Evolutionary conservation across 2,329 filamentous ascomycete species (phyloP).

Genomic region (Colletotrichum plurivorum): DNA sequence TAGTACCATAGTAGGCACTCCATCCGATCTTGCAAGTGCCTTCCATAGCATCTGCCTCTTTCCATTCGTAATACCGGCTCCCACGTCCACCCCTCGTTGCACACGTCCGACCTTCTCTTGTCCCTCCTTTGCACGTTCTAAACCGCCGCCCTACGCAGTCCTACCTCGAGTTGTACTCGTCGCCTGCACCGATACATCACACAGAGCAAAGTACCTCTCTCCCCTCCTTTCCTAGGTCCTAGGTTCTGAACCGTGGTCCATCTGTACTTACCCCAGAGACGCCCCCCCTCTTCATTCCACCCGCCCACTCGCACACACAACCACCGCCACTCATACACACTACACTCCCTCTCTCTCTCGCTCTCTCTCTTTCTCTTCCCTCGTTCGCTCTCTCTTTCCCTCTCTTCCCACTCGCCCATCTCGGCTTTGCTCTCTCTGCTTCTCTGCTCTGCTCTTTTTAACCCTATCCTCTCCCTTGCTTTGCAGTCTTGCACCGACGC

Average conservation of each 20-base stretch:
- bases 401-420: neutral
- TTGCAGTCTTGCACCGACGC: neutral
- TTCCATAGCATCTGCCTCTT: neutral
- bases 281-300: slow-evolving; percentile 4
- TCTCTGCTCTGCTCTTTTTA: slow-evolving; percentile 24
- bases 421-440: slow-evolving; percentile 1
- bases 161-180: slow-evolving; percentile 16
- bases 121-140: slow-evolving; percentile 36
- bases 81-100: slow-evolving; percentile 8
- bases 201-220: slow-evolving; percentile 15
- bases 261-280: slow-evolving; percentile 33
- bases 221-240: slow-evolving; percentile 13
- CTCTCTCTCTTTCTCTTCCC: neutral
- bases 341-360: slow-evolving; percentile 6
- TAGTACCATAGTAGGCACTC: neutral
- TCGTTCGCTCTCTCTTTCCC: slow-evolving; percentile 7
- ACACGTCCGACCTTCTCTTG: slow-evolving; percentile 22
- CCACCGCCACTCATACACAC: slow-evolving; percentile 1
- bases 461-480: slow-evolving; percentile 22
- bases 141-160: slow-evolving; percentile 38
- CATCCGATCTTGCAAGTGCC: slow-evolving; percentile 7
- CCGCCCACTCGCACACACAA: slow-evolving; percentile 9
- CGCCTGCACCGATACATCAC: neutral
- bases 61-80: neutral
- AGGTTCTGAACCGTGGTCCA: slow-evolving; percentile 6